Evolutionary conservation across 345 rosid species (phyloP), one percentile per base, ranked within the genome.

Genomic region (Heritiera littoralis): DNA sequence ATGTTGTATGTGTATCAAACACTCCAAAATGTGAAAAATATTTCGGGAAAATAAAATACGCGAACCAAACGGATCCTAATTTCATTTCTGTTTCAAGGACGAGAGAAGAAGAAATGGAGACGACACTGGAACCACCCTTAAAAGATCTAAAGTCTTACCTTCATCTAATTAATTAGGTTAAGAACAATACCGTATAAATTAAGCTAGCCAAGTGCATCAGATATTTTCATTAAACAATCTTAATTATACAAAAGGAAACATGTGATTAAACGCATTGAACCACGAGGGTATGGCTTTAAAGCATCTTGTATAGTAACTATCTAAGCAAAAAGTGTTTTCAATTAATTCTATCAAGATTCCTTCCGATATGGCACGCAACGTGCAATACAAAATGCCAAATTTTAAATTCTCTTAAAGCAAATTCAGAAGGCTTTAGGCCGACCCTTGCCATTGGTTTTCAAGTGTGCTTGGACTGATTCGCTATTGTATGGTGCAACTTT

Each of bases 391-490:
- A 68, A 66, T 66, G 69, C 43, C 69, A 74, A n/a, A 20, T 23
- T 20, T 38, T 79, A 32, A 41, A 30, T 72, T 59, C 54, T 9
- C 30, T 81, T 17, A 32, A 35, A 35, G 38, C 72, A 7, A 68
- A 49, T 56, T 54, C 72, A 20, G 51, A 60, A 41, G 59, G 23
- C 45, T 77, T 69, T 35, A 56, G 61, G 68, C 18, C n/a, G 43
- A 46, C 75, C 78, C 69, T 77, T n/a, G 55, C 83, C 80, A 55
- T 66, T 48, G 78, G 40, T 80, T 80, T 74, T 17, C 59, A 58
- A 46, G 65, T 66, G 54, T 3, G 69, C 17, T 23, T 23, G 28
- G 51, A 67, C 28, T 0, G 17, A 32, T 72, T 52, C 5, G 8
- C 52, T 72, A 49, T 52, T 72, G 75, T 51, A 52, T 61, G 75